Conservation (phyloP, 176 grass and related monocot species). For the Zizania latifolia region DNA sequence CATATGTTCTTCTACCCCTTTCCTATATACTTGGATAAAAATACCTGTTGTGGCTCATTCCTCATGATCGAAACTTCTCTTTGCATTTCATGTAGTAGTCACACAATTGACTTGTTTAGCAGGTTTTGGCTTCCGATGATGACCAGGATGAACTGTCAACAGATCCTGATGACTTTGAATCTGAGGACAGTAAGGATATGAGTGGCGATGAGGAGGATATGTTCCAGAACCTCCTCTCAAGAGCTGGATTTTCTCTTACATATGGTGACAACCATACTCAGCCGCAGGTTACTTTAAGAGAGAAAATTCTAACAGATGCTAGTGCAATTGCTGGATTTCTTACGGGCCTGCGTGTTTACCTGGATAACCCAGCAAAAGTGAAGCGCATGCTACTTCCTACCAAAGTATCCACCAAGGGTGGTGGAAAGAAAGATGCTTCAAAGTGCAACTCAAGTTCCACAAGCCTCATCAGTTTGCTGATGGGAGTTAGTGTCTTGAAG, state of each 20-base stretch:
- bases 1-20: slow-evolving; percentile 7
- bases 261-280: slow-evolving; percentile 63
- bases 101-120: slow-evolving; percentile 29
- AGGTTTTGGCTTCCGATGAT: slow-evolving; percentile 94
- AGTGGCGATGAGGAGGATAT: slow-evolving; percentile 76
- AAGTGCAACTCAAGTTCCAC: slow-evolving; percentile 48
- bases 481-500: slow-evolving; percentile 87
- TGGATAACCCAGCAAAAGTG: slow-evolving; percentile 78
- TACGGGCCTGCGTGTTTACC: slow-evolving; percentile 75
- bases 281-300: slow-evolving; percentile 65
- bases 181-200: slow-evolving; percentile 65
- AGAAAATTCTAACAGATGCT: slow-evolving; percentile 76
- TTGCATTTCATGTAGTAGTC: slow-evolving; percentile 20
- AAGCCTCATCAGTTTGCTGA: slow-evolving; percentile 75
- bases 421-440: slow-evolving; percentile 51
- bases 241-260: slow-evolving; percentile 78
- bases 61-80: slow-evolving; percentile 5
- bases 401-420: slow-evolving; percentile 52
- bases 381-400: slow-evolving; percentile 80
- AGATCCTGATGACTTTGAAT: slow-evolving; percentile 72
- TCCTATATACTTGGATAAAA: neutral
- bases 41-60: neutral
- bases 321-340: slow-evolving; percentile 83
- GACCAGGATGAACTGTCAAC: slow-evolving; percentile 86
- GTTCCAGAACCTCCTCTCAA: slow-evolving; percentile 66